Evolutionary conservation across 2,329 filamentous ascomycete genomes (phyloP), one percentile per base, ranked within the genome.

Genomic region (Lecanoromycetidae sp.): DNA sequence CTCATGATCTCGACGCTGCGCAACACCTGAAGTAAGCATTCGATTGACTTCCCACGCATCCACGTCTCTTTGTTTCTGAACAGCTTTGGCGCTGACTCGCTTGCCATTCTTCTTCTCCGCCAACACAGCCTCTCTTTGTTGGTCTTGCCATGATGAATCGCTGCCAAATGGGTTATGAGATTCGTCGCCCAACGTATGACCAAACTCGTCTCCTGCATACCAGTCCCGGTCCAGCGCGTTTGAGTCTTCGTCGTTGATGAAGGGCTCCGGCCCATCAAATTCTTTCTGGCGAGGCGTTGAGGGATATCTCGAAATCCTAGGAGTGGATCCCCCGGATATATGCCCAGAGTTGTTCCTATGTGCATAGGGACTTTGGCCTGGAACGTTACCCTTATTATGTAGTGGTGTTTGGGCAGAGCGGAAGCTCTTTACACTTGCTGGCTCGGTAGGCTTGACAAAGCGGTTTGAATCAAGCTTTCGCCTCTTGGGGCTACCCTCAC

Each of bases 21-120:
- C 91, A 15, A 98, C 88, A 48, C 90, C 90, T 17, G 88, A 95
- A 1, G 88, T 91, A 51, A 98, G 74, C 91, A 98, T 96, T 50
- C 91, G 84, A 63, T 98, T 98, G 13, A 90, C 91, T 65, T 98
- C 93, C 91, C 91, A 98, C 0, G 88, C 90, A 65, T 98, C 91
- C 35, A 91, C 87, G 60, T 98, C 91, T 61, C 84, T 87, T 63
- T 94, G 86, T 57, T 88, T 85, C 65, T 94, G 87, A 49, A 86
- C 74, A 51, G 82, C 80, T 42, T 84, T 76, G 36, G 83, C 83
- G 60, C 79, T 86, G 61, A 83, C 74, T 3, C 78, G 72, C 57
- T 76, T 80, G 44, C 75, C 80, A 4, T 80, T 74, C 69, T 91
- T 91, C 71, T 86, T 91, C 64, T 93, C 85, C 7, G 79, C 72